phyloP scores from a whole-genome alignment of 495 filamentous ascomycete species.

The Poronia punctata region DNA sequence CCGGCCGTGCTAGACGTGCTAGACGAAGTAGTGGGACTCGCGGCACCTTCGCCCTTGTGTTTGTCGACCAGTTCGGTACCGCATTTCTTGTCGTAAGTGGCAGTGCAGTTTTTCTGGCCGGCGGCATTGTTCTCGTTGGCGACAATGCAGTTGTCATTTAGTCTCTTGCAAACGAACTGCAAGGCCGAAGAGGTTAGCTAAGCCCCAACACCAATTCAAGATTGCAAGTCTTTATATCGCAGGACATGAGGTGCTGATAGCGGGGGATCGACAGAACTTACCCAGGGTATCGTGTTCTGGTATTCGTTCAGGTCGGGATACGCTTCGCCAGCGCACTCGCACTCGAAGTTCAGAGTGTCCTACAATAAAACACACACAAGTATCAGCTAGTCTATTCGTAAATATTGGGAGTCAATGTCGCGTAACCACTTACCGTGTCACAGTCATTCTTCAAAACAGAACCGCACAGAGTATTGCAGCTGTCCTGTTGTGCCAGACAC shows the following conservation, averaged over 20 bases:
- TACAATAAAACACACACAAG: constrained; percentile 1
- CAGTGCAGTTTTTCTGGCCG: constrained; percentile 29
- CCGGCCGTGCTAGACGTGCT: constrained; percentile 14
- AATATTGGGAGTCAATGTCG: background rate
- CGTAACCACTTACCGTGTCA: constrained; percentile 26
- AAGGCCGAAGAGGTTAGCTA: constrained; percentile 3
- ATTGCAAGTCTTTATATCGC: background rate
- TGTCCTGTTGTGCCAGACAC: constrained; percentile 27
- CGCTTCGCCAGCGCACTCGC: constrained; percentile 25
- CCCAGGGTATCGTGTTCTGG: constrained; percentile 28
- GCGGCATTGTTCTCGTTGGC: constrained; percentile 21
- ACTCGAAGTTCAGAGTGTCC: constrained; percentile 25
- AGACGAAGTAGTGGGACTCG: constrained; percentile 15
- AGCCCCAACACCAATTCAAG: background rate
- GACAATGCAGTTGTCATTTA: constrained; percentile 26
- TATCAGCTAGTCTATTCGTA: background rate
- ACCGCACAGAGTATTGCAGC: constrained; percentile 30
- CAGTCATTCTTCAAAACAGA: constrained; percentile 21
- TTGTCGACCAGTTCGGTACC: constrained; percentile 27
- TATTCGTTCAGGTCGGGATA: constrained; percentile 31
- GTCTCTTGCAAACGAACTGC: constrained; percentile 31
- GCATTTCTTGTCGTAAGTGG: constrained; percentile 25
- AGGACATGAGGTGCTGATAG: background rate
- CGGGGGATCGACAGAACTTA: constrained; percentile 8
- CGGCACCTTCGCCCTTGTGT: constrained; percentile 22